A percentile compares a stretch with the other conserved stretches of the same genome.
phyloP scores from a whole-genome alignment of 2,329 filamentous ascomycete genomes.

The Corynespora cassiicola region DNA sequence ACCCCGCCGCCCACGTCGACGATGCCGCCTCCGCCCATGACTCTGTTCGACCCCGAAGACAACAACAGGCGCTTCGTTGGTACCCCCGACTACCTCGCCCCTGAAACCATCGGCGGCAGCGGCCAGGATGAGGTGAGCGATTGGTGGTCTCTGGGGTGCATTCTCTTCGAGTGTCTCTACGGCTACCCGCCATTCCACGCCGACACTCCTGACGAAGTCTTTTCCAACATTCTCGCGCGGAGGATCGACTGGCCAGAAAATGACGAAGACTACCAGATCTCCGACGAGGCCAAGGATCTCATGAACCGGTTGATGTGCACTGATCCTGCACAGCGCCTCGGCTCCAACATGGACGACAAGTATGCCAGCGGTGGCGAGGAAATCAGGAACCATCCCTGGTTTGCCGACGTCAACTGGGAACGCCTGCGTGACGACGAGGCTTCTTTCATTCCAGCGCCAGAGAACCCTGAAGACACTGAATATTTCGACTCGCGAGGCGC shows the following conservation, averaged over 20 bases:
- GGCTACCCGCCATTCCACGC: conserved; percentile 95
- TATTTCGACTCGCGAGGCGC: conserved; percentile 95
- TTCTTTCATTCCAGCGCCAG: conserved; percentile 89
- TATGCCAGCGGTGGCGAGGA: conserved; percentile 86
- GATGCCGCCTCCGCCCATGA: conserved; percentile 90
- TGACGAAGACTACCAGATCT: conserved; percentile 74
- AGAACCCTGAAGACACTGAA: conserved; percentile 96
- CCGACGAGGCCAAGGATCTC: conserved; percentile 87
- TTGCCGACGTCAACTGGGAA: conserved; percentile 86
- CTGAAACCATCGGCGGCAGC: conserved; percentile 93
- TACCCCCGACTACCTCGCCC: conserved; percentile 94
- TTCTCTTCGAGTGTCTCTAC: conserved; percentile 94
- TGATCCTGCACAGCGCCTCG: conserved; percentile 81
- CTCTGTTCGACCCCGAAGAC: conserved; percentile 93
- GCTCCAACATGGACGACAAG: conserved; percentile 84
- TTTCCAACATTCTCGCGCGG: conserved; percentile 91
- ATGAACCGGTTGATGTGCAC: conserved; percentile 91
- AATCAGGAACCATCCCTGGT: conserved; percentile 90
- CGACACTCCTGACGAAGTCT: conserved; percentile 86
- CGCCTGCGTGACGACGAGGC: conserved; percentile 92
- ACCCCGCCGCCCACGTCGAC: conserved; percentile 69
- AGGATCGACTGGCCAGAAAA: conserved; percentile 93
- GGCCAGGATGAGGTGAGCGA: conserved; percentile 98
- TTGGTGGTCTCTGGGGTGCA: conserved; percentile 99
- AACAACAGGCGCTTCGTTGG: conserved; percentile 93